Evolutionary conservation across 805 yeast genomes (phyloP), one percentile per base, ranked within the genome.

Genomic region (Candida coleopterorum): DNA sequence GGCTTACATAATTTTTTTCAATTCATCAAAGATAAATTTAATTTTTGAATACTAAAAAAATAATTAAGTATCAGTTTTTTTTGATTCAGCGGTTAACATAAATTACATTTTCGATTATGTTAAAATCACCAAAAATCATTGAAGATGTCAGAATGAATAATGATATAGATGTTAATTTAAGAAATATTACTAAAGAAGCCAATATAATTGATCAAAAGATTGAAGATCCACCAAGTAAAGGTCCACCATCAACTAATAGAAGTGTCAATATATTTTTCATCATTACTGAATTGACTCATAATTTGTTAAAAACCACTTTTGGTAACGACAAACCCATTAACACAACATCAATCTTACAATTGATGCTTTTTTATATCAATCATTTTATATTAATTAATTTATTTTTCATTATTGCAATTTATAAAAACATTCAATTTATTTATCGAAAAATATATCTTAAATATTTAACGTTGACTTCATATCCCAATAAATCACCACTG

Each of bases 401-500:
- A 10, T 82, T 76, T 48, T 63, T 79, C 32, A 24, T 75, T 22
- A 76, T 77, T 53, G 77, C 87, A 9, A 55, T 77, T 20, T 66
- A 66, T 45, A 69, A 85, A 40, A 68, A 74, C 35, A 48, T 63
- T 40, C 75, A 79, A 47, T 79, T 59, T 46, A 50, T 71, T 16
- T 71, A 68, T 54, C 73, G 81, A 49, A 69, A 69, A 43, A 46
- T 72, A 29, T 68, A 72, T 41, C 69, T 87, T 43, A 74, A 77
- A 50, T 65, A 81, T 32, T 63, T 78, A 37, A 78, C 76, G 35
- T 50, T 79, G 33, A 77, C 85, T 8, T 84, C 82, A 56, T 81
- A 80, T 46, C 72, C 72, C 12, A 72, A 82, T 21, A 78, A 75
- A 50, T 77, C 94, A 3, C 97, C 97, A 1, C 88, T 83, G 50